A percentile compares a stretch with the other conserved stretches of the same genome.
These are phyloP conservation scores for Wickerhamiella cacticola DNA, from an alignment of 805 yeast species.

Conservation along the genomic window DNA sequence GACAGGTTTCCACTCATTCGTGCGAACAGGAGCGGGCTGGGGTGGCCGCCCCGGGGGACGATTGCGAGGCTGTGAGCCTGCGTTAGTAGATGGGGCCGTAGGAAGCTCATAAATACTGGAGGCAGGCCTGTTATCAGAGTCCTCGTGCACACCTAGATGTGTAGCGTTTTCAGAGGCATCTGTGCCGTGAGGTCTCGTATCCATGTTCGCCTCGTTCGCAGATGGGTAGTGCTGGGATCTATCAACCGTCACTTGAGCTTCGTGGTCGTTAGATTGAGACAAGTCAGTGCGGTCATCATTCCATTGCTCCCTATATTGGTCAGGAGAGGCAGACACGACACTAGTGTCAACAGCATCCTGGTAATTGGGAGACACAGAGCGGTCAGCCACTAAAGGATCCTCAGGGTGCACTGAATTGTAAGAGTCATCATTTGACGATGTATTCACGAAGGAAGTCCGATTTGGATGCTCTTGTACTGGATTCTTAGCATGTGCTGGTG, in stretches of 20 bases:
- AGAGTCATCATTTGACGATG: not conserved
- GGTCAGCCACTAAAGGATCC: not conserved
- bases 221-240: not conserved
- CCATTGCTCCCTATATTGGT: too few relatives aligned
- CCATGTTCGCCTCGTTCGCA: not conserved
- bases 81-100: not conserved
- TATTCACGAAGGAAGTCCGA: not conserved
- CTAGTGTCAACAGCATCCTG: not conserved
- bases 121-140: not conserved
- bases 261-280: not conserved
- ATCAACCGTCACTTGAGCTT: too few relatives aligned
- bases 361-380: not conserved
- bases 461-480: not conserved
- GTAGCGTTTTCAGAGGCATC: not conserved
- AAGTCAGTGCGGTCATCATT: too few relatives aligned
- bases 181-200: not conserved
- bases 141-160: not conserved
- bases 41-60: not conserved
- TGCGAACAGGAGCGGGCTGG: not conserved
- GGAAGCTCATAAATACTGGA: conserved; percentile 2
- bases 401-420: not conserved
- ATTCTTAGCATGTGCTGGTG: not conserved
- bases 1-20: not conserved
- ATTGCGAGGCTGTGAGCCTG: too few relatives aligned
- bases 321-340: not conserved